Evolutionary conservation across 805 yeast genomes (phyloP).

Genomic region (Nakazawaea ernobii): DNA sequence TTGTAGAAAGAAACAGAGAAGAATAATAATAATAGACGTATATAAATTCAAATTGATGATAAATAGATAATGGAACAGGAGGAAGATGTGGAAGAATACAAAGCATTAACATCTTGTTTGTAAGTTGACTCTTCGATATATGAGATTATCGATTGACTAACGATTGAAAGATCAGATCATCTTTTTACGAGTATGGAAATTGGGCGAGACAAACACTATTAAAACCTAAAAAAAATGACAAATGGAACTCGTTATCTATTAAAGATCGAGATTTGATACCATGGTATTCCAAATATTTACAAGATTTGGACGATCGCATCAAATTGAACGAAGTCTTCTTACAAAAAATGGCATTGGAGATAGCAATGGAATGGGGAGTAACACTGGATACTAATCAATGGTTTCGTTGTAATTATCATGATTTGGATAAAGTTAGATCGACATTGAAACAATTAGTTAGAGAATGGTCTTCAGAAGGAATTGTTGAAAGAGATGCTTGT

Average conservation of each 20-base stretch:
- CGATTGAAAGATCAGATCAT: conserved; percentile 11
- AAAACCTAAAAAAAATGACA: conserved; percentile 24
- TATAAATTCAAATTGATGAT: neutral
- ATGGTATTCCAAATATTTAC: conserved; percentile 42
- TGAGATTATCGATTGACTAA: too few relatives aligned
- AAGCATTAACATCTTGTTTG: conserved; percentile 24
- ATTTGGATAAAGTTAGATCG: conserved; percentile 52
- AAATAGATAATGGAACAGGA: conserved; percentile 1
- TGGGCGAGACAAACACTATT: conserved; percentile 28
- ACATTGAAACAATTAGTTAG: conserved; percentile 51
- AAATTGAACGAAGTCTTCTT: conserved; percentile 39
- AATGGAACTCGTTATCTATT: conserved; percentile 28
- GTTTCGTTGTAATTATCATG: conserved; percentile 34
- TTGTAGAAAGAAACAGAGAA: neutral
- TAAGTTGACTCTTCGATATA: conserved; percentile 2
- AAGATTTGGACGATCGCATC: conserved; percentile 35
- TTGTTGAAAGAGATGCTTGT: conserved; percentile 34
- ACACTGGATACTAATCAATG: conserved; percentile 31
- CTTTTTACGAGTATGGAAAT: conserved; percentile 26
- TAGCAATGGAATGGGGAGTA: conserved; percentile 49
- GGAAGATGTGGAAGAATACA: conserved; percentile 22
- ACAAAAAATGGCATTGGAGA: conserved; percentile 32
- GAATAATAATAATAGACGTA: neutral
- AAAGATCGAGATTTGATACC: conserved; percentile 39
- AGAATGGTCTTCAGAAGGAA: conserved; percentile 59